phyloP scores from a whole-genome alignment of 495 filamentous ascomycete species.

The Penicillium riverlandense region DNA sequence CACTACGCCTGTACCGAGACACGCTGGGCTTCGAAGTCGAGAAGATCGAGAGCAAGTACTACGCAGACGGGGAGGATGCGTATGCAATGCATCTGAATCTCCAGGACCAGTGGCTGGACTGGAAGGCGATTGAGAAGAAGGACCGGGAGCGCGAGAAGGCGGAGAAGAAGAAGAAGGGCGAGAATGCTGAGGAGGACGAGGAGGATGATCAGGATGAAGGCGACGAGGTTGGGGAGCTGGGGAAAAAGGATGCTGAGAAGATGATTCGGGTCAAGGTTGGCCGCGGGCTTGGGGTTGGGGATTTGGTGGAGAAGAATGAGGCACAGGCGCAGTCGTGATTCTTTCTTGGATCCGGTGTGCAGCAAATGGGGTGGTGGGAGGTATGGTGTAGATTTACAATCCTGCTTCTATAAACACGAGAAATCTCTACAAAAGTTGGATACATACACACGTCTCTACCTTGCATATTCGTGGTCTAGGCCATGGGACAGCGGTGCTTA shows the following conservation, averaged over 20 bases:
- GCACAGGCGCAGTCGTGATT: constrained; percentile 11
- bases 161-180: constrained; percentile 23
- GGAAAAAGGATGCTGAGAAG: constrained; percentile 43
- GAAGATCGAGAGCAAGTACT: constrained; percentile 89
- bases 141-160: constrained; percentile 33
- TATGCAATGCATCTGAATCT: constrained; percentile 89
- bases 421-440: no score
- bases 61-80: constrained; percentile 96
- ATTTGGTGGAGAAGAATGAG: constrained; percentile 78
- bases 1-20: constrained; percentile 84
- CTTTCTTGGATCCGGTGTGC: background rate
- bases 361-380: no score
- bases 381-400: no score
- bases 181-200: constrained; percentile 22
- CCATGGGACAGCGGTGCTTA: no score
- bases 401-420: no score
- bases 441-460: no score
- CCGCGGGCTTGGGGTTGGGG: constrained; percentile 70
- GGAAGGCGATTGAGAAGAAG: constrained; percentile 36
- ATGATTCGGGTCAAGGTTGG: constrained; percentile 73
- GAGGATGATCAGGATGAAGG: constrained; percentile 35
- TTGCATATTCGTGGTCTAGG: no score
- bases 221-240: constrained; percentile 46
- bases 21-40: constrained; percentile 88
- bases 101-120: constrained; percentile 46